A percentile compares a stretch with the other conserved stretches of the same genome.
Conservation (phyloP, 352 stramenopile species). For the Phytophthora quininea region DNA sequence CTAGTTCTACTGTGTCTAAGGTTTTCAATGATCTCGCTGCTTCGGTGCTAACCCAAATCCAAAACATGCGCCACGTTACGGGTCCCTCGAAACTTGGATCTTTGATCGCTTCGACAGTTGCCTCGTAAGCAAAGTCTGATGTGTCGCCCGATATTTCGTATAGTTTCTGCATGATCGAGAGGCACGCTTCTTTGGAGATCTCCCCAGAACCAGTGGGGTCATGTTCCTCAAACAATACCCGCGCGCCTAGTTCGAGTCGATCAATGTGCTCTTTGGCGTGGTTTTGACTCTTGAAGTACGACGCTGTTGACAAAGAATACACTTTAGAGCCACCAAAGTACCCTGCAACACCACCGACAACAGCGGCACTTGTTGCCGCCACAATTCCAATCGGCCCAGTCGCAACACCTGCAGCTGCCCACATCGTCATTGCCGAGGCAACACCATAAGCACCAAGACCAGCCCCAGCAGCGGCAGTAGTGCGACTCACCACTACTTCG, state of each 20-base stretch:
- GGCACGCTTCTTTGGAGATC: conserved; percentile 76
- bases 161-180: conserved; percentile 76
- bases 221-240: conserved; percentile 87
- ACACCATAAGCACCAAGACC: conserved; percentile 77
- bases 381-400: conserved; percentile 74
- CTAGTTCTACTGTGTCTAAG: conserved; percentile 40
- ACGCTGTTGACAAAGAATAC: conserved; percentile 70
- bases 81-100: conserved; percentile 63
- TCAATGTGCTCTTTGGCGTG: conserved; percentile 85
- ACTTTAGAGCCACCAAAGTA: conserved; percentile 81
- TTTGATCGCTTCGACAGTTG: conserved; percentile 60
- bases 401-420: conserved; percentile 76
- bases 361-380: conserved; percentile 70
- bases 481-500: conserved; percentile 76
- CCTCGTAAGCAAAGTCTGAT: conserved; percentile 66
- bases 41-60: conserved; percentile 84
- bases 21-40: conserved; percentile 67
- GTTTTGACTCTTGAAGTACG: conserved; percentile 78
- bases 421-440: conserved; percentile 72
- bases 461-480: conserved; percentile 70
- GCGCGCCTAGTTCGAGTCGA: conserved; percentile 71
- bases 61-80: conserved; percentile 84
- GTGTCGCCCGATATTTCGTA: conserved; percentile 72
- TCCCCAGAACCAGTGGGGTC: conserved; percentile 57
- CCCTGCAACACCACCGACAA: conserved; percentile 78